Evolutionary conservation across 495 filamentous ascomycete species (phyloP).

Genomic region (Neurospora africana): DNA sequence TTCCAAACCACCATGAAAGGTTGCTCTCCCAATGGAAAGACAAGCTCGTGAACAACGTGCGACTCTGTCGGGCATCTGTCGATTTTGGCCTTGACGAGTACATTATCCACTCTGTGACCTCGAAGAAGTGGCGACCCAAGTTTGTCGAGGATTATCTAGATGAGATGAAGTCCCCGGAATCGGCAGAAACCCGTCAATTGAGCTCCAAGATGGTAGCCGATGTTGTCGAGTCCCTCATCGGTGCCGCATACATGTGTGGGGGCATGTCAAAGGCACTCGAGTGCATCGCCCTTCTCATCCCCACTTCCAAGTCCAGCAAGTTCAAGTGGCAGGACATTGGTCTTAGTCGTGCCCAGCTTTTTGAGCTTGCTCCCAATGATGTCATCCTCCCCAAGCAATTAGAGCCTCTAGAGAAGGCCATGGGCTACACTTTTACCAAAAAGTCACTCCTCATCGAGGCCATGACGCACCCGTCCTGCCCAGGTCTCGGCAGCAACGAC

Average conservation of each 20-base stretch:
- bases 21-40: slow-evolving; percentile 61
- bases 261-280: slow-evolving; percentile 51
- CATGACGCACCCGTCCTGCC: slow-evolving; percentile 71
- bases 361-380: slow-evolving; percentile 17
- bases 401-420: slow-evolving; percentile 42
- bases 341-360: slow-evolving; percentile 21
- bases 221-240: slow-evolving; percentile 76
- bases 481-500: slow-evolving; percentile 23
- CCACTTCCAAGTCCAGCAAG: slow-evolving; percentile 25
- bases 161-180: neutral
- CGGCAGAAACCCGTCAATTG: slow-evolving; percentile 28
- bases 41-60: slow-evolving; percentile 59
- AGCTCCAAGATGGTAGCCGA: slow-evolving; percentile 82
- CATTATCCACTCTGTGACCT: slow-evolving; percentile 44
- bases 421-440: slow-evolving; percentile 64
- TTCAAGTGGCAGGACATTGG: slow-evolving; percentile 42
- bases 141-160: slow-evolving; percentile 46
- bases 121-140: slow-evolving; percentile 59
- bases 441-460: slow-evolving; percentile 68
- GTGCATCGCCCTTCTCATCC: slow-evolving; percentile 57
- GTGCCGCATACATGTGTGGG: slow-evolving; percentile 64
- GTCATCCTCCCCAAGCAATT: slow-evolving; percentile 18
- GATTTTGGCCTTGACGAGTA: slow-evolving; percentile 57
- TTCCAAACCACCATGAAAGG: slow-evolving; percentile 67
- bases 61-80: slow-evolving; percentile 54